These are phyloP conservation scores for Pascua sp. DNA, from an alignment of 1,284 basidiomycete species.

Conservation along the genomic window DNA sequence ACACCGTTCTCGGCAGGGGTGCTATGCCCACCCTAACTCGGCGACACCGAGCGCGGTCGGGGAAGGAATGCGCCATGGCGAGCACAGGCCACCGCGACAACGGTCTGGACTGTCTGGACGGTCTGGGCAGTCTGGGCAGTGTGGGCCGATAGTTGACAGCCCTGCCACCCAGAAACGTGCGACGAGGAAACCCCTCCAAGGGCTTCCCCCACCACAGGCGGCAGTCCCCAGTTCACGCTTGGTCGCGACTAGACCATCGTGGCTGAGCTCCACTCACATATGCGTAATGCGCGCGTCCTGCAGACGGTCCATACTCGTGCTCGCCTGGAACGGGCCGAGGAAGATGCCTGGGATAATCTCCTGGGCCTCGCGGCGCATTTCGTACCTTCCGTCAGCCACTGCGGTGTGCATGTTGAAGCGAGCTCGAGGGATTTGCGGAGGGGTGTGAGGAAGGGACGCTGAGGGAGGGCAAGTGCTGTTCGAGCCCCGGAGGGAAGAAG, in stretches of 20 bases:
- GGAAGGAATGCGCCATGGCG: too few species aligned
- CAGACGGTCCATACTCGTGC: slow-evolving; percentile 70
- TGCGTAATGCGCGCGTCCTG: slow-evolving; percentile 69
- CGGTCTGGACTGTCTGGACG: too few species aligned
- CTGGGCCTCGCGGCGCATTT: slow-evolving; percentile 91
- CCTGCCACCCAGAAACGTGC: too few species aligned
- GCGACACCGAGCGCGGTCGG: too few species aligned
- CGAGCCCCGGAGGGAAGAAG: neutral
- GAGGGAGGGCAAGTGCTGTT: neutral
- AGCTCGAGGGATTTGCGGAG: neutral
- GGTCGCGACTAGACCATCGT: neutral
- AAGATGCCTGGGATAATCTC: slow-evolving; percentile 79
- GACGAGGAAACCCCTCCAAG: too few species aligned
- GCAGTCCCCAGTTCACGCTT: neutral
- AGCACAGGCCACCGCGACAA: too few species aligned
- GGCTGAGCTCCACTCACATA: slow-evolving; percentile 60
- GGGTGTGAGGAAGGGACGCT: neutral
- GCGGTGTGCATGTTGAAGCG: neutral
- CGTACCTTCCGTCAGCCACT: slow-evolving; percentile 60
- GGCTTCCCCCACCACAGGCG: neutral
- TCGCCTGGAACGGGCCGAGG: slow-evolving; percentile 83
- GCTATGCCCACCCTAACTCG: too few species aligned
- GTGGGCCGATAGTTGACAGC: neutral
- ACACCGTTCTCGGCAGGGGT: too few species aligned
- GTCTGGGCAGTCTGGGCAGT: too few species aligned